Base-by-base conservation (phyloP, 2,329 filamentous ascomycete genomes). In the Fusarium denticulatum region DNA sequence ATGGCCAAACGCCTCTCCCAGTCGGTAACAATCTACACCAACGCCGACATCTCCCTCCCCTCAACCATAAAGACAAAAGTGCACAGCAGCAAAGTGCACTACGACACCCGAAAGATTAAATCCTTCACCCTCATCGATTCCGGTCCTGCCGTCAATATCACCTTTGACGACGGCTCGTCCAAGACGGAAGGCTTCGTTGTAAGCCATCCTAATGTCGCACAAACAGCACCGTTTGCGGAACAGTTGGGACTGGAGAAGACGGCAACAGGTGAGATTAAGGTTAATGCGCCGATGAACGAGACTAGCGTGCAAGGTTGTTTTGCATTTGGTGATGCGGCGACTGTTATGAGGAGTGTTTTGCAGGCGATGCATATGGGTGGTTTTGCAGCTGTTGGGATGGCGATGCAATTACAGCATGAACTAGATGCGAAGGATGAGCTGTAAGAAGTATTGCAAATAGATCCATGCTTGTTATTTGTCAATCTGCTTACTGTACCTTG, bases 271-370 rank as follows among this genome's bases (percentile, higher is more conserved):
- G 84, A 87, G 39, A 81, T 89, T 36, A 81, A 84, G 60, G 78
- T 79, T 1, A 79, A 79, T 26, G 71, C 77, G 5, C 86, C 87
- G 40, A 87, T 88, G 73, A 81, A 85, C 45, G 82, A 85, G 76
- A 88, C 88, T 7, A 87, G 78, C 60, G 82, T 88, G 1, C 78
- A 80, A 6, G 88, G 88, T 0, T 85, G 87, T 6, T 89, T 87
- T 79, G 88, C 87, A 0, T 86, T 82, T 2, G 89, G 89, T 0
- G 88, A 91, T 78, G 85, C 82, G 59, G 80, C 78, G 16, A 79
- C 79, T 15, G 67, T 74, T 64, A 73, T 82, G 55, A 81, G 75
- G 72, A 77, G 75, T 9, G 79, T 78, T 2, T 28, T 78, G 32
- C 67, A 77, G 65, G 82, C 81, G 2, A 63, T 77, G 59, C 42